Base-by-base conservation (phyloP, 2,329 filamentous ascomycete species). In the Pseudogymnoascus sp. region DNA sequence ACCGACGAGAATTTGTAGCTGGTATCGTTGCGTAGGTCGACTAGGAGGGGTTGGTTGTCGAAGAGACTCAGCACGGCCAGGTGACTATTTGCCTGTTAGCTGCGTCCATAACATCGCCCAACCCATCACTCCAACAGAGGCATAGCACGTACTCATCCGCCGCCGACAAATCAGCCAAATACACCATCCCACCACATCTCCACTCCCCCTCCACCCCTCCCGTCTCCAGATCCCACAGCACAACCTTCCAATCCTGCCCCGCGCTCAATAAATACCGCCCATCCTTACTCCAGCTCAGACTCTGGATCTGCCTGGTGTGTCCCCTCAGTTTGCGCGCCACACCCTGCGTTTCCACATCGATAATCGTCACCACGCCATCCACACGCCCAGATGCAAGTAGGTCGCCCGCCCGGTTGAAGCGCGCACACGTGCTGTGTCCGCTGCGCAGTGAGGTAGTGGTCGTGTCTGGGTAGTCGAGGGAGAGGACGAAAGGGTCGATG, bases 321-420 rank as follows among this genome's bases (percentile, higher is more conserved):
- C 92, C 94, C 65, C 90, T 85, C 64, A 99, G 78, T 75, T 97
- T 99, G 70, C 91, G 87, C 61, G 94, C 94, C 3, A 97, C 90
- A 35, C 94, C 92, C 80, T 95, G 95, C 8, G 95, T 99, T 74
- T 99, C 95, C 57, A 97, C 84, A 71, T 99, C 94, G 81, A 95
- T 99, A 52, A 99, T 88, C 60, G 95, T 90, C 38, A 99, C 88
- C 4, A 90, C 94, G 66, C 94, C 94, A 75, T 99, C 94, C 63
- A 91, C 89, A 70, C 94, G 86, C 64, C 94, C 94, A 28, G 92
- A 95, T 45, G 94, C 94, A 64, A 99, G 85, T 68, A 94, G 92
- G 74, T 99, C 92, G 73, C 94, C 94, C 70, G 86, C 89, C 70
- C 91, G 89, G 70, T 92, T 96, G 80, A 99, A 99, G 65, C 92